Base-by-base conservation (phyloP, 306 rosid genomes). In the Castanea mollissima region DNA sequence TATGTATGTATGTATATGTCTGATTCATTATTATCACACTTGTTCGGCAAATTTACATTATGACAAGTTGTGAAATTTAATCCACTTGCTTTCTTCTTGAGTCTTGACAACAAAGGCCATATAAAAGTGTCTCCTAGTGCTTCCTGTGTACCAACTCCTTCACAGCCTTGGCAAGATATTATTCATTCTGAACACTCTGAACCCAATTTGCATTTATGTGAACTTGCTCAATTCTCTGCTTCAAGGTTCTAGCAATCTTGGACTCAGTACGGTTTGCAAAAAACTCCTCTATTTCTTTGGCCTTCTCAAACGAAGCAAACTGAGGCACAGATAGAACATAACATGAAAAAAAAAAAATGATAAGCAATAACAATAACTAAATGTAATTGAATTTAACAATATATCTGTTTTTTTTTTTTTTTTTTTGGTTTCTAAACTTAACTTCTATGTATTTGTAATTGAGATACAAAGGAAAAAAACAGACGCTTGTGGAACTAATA, bases 261-360 rank as follows among this genome's bases (percentile, higher is more conserved):
- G 89, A 84, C 76, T 51, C 86, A 6, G 65, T 54, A 58, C 77
- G 93, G 79, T 18, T 79, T 25, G 85, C 88, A 76, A 92, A 92
- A 90, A 95, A 92, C 79, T 91, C 97, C 84, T 95, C 95, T 15
- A 89, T 79, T 81, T 92, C 99, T 76, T 84, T 85, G 1, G 87
- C 93, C 88, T 92, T 92, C 85, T 95, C 99, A 71, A 78, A 41
- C 10, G 97, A 90, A 52, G 99, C 85, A 90, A 94, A 92, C 99
- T 95, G 92, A 79, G 10, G 71, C 62, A 59, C 58, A 11, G 68
- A 20, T 0, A 20, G 51, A 63, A 58, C 13, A 25, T 41, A 55
- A 52, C 38, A 12, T 67, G 8, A 71, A 27, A 74, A 25, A 25
- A 25, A 25, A 25, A 1, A 25, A 25, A 25, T 25, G 27, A 25